Evolutionary conservation across 169 alveolate species (phyloP).

Genomic region (Plasmodium fragile): DNA sequence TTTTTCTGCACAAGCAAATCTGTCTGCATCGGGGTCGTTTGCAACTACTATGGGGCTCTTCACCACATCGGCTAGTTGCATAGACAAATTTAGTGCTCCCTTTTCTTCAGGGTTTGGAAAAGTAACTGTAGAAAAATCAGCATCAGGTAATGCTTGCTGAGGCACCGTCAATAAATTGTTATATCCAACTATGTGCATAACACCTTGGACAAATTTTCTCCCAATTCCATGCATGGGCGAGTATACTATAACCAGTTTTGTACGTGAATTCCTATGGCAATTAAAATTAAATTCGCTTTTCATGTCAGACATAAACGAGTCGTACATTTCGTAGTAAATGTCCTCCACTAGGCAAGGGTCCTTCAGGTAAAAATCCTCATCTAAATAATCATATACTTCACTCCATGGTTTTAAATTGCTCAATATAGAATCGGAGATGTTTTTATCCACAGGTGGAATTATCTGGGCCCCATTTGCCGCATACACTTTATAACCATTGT

Average conservation of each 20-base stretch:
- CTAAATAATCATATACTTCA: conserved; percentile 64
- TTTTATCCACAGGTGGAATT: conserved; percentile 83
- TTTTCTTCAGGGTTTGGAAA: conserved; percentile 89
- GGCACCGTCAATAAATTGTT: conserved; percentile 77
- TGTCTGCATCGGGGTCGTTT: conserved; percentile 92
- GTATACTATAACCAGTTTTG: conserved; percentile 82
- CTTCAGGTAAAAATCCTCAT: conserved; percentile 76
- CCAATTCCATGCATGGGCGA: conserved; percentile 94
- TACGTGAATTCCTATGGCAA: conserved; percentile 68
- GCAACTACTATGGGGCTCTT: conserved; percentile 84
- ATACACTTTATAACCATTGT: conserved; percentile 90
- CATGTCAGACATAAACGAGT: conserved; percentile 77
- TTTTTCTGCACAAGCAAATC: conserved; percentile 88
- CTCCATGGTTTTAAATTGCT: conserved; percentile 81
- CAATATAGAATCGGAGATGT: conserved; percentile 78
- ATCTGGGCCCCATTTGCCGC: conserved; percentile 89
- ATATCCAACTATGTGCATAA: conserved; percentile 84
- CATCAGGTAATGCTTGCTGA: conserved; percentile 85
- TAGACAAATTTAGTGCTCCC: conserved; percentile 85
- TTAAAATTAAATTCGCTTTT: conserved; percentile 78
- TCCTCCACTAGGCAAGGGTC: conserved; percentile 79
- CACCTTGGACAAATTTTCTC: conserved; percentile 76
- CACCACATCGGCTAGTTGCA: conserved; percentile 79
- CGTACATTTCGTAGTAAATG: conserved; percentile 79
- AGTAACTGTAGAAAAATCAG: conserved; percentile 88